Conservation (phyloP, 73 alveolate genomes). For the Tetrahymena thermophila region DNA sequence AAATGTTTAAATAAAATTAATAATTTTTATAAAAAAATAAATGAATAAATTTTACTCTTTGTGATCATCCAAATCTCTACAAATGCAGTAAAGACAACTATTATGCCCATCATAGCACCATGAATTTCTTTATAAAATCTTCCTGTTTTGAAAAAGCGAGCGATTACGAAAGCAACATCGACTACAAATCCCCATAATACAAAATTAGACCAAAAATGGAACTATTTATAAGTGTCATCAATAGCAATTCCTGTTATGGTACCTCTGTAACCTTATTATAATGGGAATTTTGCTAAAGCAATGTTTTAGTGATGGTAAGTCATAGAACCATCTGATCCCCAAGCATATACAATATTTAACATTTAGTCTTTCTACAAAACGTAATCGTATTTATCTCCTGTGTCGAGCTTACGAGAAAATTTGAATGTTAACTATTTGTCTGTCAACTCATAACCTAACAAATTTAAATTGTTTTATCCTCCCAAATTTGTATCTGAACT, state of each 20-base stretch:
- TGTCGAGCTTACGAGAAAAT: background rate
- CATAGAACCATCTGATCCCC: background rate
- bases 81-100: background rate
- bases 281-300: background rate
- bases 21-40: background rate
- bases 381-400: background rate
- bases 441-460: background rate
- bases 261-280: background rate
- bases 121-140: background rate
- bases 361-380: background rate
- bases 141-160: background rate
- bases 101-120: background rate
- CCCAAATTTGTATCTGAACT: background rate
- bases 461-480: background rate
- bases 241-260: background rate
- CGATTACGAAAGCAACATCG: background rate
- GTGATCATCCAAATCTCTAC: background rate
- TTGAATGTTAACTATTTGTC: background rate
- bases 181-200: background rate
- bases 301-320: background rate
- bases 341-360: background rate
- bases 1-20: background rate
- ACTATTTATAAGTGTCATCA: background rate
- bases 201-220: background rate
- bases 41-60: background rate